phyloP scores from a whole-genome alignment of 345 rosid genomes.

The Litchi chinensis region DNA sequence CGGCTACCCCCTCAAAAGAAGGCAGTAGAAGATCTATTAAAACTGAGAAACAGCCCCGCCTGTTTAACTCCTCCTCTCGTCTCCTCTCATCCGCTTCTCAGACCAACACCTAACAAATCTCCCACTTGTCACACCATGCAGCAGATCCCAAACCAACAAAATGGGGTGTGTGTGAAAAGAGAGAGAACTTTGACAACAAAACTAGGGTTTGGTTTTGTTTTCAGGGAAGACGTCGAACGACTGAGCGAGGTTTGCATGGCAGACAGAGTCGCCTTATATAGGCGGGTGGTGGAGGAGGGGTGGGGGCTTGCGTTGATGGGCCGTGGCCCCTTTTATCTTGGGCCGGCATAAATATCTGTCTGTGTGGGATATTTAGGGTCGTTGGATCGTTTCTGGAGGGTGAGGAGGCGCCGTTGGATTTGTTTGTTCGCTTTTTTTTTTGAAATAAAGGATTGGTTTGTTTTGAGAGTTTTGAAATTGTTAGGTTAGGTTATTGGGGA shows the following conservation, averaged over 20 bases:
- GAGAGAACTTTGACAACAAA: neutral
- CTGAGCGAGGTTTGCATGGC: conserved; percentile 68
- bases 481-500: neutral
- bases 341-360: conserved; percentile 24
- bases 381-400: too few species aligned
- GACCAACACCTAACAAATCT: too few species aligned
- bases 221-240: conserved; percentile 26
- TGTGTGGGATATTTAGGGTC: too few species aligned
- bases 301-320: conserved; percentile 15
- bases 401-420: too few species aligned
- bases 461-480: neutral
- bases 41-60: conserved; percentile 41
- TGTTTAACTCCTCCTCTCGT: conserved; percentile 38
- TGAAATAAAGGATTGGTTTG: too few species aligned
- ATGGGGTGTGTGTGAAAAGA: neutral
- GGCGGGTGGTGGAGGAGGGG: conserved; percentile 8
- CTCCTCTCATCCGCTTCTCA: conserved; percentile 38
- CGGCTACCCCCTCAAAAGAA: conserved; percentile 99
- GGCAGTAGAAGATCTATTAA: conserved; percentile 58
- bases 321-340: conserved; percentile 23
- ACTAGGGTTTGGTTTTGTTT: conserved; percentile 4
- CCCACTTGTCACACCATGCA: too few species aligned
- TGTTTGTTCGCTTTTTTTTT: too few species aligned
- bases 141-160: too few species aligned
- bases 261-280: conserved; percentile 47